Percentiles rank a stretch among this genome's conserved stretches.
phyloP scores from a whole-genome alignment of 768 basidiomycete species.

The Chalciporus chontae region DNA sequence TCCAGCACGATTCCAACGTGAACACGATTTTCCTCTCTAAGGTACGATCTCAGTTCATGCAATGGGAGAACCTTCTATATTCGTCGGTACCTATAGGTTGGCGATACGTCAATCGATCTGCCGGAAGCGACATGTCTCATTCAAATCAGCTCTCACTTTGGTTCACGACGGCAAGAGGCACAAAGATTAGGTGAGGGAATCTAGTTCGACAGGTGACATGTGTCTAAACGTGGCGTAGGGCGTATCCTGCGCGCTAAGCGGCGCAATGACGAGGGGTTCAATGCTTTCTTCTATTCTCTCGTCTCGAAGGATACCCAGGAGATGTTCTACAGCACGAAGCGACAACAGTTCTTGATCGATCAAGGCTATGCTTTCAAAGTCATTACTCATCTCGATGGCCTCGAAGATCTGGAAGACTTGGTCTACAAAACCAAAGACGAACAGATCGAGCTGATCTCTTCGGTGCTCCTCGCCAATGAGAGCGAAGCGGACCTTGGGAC shows the following conservation, averaged over 20 bases:
- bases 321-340: conserved; percentile 99
- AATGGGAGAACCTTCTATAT: conserved; percentile 12
- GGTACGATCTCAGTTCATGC: conserved; percentile 39
- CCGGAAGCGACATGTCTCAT: conserved; percentile 99
- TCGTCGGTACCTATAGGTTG: conserved; percentile 55
- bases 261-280: conserved; percentile 98
- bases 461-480: conserved; percentile 88
- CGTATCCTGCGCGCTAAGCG: conserved; percentile 97
- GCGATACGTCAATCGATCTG: conserved; percentile 97
- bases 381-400: conserved; percentile 94
- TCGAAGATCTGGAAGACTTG: conserved; percentile 79
- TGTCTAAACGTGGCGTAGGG: conserved; percentile 42
- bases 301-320: conserved; percentile 99
- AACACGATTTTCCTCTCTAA: conserved; percentile 99
- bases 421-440: conserved; percentile 90
- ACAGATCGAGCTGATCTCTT: conserved; percentile 94
- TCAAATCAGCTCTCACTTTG: conserved; percentile 99
- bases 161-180: conserved; percentile 96
- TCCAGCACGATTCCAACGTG: conserved; percentile 92
- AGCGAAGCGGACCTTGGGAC: conserved; percentile 84
- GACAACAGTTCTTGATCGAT: conserved; percentile 97
- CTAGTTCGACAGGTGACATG: conserved; percentile 14
- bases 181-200: conserved; percentile 76
- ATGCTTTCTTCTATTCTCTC: conserved; percentile 98
- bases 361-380: conserved; percentile 99